These are phyloP conservation scores for Leccinum subatratum DNA, from an alignment of 1,284 basidiomycete genomes.

Conservation along the genomic window DNA sequence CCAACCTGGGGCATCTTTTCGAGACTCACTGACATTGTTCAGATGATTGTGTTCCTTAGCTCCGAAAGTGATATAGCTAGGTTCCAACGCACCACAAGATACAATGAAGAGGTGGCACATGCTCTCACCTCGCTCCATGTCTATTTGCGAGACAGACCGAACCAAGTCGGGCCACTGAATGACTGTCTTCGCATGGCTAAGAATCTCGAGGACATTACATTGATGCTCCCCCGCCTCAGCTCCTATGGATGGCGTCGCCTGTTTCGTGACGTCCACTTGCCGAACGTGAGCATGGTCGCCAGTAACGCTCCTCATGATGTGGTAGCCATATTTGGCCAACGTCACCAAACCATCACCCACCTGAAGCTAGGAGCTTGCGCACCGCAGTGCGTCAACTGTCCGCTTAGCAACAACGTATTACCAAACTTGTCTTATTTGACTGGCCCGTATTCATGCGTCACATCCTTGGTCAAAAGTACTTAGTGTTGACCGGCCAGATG, in stretches of 20 bases:
- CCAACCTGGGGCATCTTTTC: neutral
- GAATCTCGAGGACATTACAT: neutral
- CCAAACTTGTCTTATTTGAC: neutral
- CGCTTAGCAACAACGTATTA: neutral
- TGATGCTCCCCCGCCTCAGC: neutral
- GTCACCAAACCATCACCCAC: neutral
- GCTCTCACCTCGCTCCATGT: neutral
- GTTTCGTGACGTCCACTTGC: neutral
- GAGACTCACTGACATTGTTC: neutral
- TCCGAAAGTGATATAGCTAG: neutral
- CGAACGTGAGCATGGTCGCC: neutral
- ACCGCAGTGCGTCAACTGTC: neutral
- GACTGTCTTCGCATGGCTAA: neutral
- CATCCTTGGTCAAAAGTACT: neutral
- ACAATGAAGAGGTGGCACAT: neutral
- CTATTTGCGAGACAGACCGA: neutral
- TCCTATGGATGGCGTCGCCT: neutral
- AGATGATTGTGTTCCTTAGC: neutral
- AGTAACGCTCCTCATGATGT: neutral
- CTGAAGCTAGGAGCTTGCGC: neutral
- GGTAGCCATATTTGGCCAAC: neutral
- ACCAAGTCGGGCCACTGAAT: neutral
- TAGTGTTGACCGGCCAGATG: neutral
- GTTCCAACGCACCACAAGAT: neutral
- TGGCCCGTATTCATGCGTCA: neutral